Base-by-base conservation (phyloP, 495 filamentous ascomycete genomes). In the Amniculicola lignicola region DNA sequence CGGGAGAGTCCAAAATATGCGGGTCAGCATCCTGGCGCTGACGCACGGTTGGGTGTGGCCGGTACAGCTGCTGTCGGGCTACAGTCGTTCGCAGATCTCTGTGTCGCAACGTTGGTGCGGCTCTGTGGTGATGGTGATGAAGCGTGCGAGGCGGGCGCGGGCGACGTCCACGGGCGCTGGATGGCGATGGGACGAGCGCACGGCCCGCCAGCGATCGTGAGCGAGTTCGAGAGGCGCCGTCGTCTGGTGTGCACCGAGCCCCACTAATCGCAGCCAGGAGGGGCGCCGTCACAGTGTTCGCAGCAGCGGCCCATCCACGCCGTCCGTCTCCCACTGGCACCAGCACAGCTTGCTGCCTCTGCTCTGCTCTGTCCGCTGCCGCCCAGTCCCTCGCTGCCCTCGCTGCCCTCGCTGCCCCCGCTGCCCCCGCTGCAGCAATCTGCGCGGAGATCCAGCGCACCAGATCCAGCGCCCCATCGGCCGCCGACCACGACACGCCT, bases 21-120 rank as follows among this genome's bases (percentile, higher is more conserved):
- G 60, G 54, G 60, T 63, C 60, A 63, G 60, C 49, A 63, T 59
- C 60, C 60, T 33, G 48, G 59, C 25, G 44, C 38, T 56, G 51
- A 51, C 33, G 45, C 57, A 51, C 12, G 38, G 36, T 14, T 22
- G 53, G 44, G 19, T 12, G 15, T 14, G 40, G 29, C 29, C n/a
- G 29, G 29, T 33, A 33, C 7, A 33, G 29, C 7, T 33, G 29
- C 29, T 33, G 29, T 7, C 7, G 7, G 29, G n/a, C 9, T n/a
- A 33, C 29, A n/a, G 29, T 33, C 31, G 31, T 35, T 35, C 31
- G 31, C 9, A 9, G 9, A 35, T 35, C 31, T 35, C 31, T n/a
- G n/a, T n/a, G 31, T n/a, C 9, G 31, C 31, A 35, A n/a, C 31
- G 31, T 9, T 9, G 31, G 31, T n/a, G 9, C 31, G 31, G n/a